These are phyloP conservation scores for Trypanosoma rangeli DNA, from an alignment of 208 protist species.

Conservation along the genomic window DNA sequence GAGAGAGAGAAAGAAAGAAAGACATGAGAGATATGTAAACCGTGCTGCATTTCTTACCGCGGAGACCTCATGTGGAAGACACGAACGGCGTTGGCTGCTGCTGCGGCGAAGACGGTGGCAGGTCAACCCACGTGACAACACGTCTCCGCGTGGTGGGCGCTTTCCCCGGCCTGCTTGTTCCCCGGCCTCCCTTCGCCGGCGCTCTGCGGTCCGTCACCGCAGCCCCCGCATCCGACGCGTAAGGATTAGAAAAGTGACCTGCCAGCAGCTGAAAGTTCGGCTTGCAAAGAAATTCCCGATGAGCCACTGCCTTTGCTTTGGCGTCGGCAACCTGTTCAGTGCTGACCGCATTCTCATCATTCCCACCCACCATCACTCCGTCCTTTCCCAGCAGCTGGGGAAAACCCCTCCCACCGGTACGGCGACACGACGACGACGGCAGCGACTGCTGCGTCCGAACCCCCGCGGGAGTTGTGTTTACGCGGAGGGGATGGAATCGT, in stretches of 20 bases:
- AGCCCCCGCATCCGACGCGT: background rate
- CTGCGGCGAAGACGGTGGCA: background rate
- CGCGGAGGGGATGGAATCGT: background rate
- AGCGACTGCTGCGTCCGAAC: too few species aligned
- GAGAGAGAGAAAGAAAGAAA: too few species aligned
- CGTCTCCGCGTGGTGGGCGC: background rate
- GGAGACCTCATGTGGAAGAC: background rate
- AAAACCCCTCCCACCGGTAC: background rate
- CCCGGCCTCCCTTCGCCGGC: background rate
- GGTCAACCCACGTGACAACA: conserved; percentile 9
- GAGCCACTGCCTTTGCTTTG: background rate
- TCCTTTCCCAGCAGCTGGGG: background rate
- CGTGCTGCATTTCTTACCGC: too few species aligned
- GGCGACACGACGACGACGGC: too few species aligned
- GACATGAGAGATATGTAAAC: too few species aligned
- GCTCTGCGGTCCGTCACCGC: background rate
- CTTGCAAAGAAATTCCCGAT: conserved; percentile 7
- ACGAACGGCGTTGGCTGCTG: too few species aligned
- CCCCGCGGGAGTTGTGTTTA: background rate
- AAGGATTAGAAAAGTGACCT: background rate
- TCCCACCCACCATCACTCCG: background rate
- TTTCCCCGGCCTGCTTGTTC: background rate
- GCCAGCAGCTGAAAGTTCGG: conserved; percentile 9
- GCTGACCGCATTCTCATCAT: background rate
- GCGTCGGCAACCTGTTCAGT: background rate